phyloP scores from a whole-genome alignment of 179 eudicot species.

The Vitellaria paradoxa region DNA sequence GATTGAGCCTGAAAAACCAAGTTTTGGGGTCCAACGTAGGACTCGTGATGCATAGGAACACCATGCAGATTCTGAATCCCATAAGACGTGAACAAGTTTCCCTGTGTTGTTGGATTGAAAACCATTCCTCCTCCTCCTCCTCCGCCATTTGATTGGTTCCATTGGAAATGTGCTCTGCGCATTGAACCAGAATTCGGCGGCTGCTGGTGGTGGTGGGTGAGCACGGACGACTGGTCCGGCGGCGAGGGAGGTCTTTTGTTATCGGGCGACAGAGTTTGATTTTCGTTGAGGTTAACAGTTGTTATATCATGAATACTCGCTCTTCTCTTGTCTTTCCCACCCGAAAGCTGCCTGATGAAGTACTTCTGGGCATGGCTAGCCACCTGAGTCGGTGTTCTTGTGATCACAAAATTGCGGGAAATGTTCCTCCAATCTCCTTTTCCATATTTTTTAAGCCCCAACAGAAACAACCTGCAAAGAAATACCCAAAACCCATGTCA shows the following conservation, averaged over 20 bases:
- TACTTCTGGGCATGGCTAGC: slow-evolving; percentile 99
- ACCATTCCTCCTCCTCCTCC: slow-evolving; percentile 27
- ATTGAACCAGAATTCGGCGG: slow-evolving; percentile 26
- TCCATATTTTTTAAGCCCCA: slow-evolving; percentile 96
- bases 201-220: slow-evolving; percentile 12
- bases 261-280: slow-evolving; percentile 51
- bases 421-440: slow-evolving; percentile 99
- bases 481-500: slow-evolving; percentile 4
- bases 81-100: slow-evolving; percentile 43
- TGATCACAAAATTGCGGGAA: slow-evolving; percentile 79
- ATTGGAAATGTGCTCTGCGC: slow-evolving; percentile 40
- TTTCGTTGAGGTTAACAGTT: slow-evolving; percentile 68
- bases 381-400: slow-evolving; percentile 97
- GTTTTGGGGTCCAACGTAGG: slow-evolving; percentile 38
- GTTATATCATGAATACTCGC: slow-evolving; percentile 98
- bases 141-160: slow-evolving; percentile 50
- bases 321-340: slow-evolving; percentile 92
- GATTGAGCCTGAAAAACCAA: slow-evolving; percentile 70
- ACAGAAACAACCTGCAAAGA: slow-evolving; percentile 66
- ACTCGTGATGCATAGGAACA: slow-evolving; percentile 25
- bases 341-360: slow-evolving; percentile 89
- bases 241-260: slow-evolving; percentile 37
- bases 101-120: slow-evolving; percentile 41
- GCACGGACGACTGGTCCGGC: slow-evolving; percentile 43
- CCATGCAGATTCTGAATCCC: slow-evolving; percentile 47